phyloP scores from a whole-genome alignment of 2,329 filamentous ascomycete species.

The Madurella mycetomatis region DNA sequence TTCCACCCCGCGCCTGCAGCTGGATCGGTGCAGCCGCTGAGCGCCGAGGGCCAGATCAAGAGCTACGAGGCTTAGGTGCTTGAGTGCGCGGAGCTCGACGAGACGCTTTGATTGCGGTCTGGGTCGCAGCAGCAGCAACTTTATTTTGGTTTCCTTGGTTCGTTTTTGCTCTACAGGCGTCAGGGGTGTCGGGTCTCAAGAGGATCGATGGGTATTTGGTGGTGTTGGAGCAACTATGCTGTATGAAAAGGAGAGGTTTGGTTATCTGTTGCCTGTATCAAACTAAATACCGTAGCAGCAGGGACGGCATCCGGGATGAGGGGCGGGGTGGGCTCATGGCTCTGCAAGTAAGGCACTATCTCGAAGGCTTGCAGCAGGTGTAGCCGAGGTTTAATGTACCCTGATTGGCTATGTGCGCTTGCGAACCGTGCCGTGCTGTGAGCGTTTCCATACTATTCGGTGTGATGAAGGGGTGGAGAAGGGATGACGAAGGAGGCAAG shows the following conservation, averaged over 20 bases:
- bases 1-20: conserved; percentile 46
- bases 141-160: conserved; percentile 8
- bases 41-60: conserved; percentile 53
- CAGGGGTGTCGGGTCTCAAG: conserved; percentile 6
- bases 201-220: conserved; percentile 13
- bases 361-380: not conserved
- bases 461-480: not conserved
- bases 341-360: not conserved
- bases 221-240: conserved; percentile 14
- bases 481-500: not conserved
- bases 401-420: not conserved
- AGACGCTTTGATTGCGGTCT: not conserved
- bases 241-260: conserved; percentile 17
- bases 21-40: conserved; percentile 49
- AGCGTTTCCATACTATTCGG: too few species aligned
- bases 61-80: conserved; percentile 48
- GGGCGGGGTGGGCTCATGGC: not conserved
- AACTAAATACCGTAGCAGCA: not conserved
- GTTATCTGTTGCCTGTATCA: not conserved
- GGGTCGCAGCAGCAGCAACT: too few species aligned
- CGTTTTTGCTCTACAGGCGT: conserved; percentile 15
- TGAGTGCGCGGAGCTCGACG: not conserved
- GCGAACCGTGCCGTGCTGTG: too few species aligned
- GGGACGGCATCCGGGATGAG: not conserved
- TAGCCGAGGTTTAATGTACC: not conserved